These are phyloP conservation scores for Macadamia integrifolia DNA, from an alignment of 164 flowering plant species.

Conservation along the genomic window DNA sequence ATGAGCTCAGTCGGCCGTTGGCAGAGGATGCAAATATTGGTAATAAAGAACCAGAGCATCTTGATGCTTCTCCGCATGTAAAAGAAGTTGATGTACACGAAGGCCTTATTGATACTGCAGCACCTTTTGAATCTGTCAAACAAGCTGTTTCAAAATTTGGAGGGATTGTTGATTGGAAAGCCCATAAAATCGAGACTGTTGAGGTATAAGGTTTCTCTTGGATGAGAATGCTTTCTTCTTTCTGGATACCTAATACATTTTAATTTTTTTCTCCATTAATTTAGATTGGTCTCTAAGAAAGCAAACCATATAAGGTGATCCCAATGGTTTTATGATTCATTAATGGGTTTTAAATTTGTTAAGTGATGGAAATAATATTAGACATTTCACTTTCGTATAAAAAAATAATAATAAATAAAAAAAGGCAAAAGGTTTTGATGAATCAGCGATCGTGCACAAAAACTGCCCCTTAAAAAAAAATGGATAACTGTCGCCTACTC, in stretches of 20 bases:
- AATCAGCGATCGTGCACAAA: no score
- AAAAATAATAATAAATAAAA: no score
- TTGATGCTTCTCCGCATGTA: constrained; percentile 13
- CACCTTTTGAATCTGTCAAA: constrained; percentile 91
- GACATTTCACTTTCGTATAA: background rate
- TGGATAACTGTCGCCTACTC: background rate
- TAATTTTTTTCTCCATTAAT: background rate
- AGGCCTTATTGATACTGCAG: constrained; percentile 70
- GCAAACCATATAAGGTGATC: background rate
- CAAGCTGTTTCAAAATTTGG: constrained; percentile 92
- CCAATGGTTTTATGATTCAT: background rate
- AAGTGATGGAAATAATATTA: background rate
- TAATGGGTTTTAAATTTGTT: background rate
- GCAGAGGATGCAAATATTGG: constrained; percentile 14
- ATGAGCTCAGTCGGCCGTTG: constrained; percentile 18
- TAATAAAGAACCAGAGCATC: constrained; percentile 10
- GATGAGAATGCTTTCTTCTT: background rate
- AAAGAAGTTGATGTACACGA: constrained; percentile 23
- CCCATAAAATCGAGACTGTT: constrained; percentile 68
- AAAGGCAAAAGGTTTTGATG: no score
- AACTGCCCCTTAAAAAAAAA: no score
- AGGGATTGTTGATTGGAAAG: constrained; percentile 93
- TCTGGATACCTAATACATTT: background rate
- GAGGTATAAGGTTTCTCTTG: constrained; percentile 44
- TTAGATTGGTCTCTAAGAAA: background rate